phyloP scores from a whole-genome alignment of 2,329 filamentous ascomycete species.

The Epichloe gansuensis region DNA sequence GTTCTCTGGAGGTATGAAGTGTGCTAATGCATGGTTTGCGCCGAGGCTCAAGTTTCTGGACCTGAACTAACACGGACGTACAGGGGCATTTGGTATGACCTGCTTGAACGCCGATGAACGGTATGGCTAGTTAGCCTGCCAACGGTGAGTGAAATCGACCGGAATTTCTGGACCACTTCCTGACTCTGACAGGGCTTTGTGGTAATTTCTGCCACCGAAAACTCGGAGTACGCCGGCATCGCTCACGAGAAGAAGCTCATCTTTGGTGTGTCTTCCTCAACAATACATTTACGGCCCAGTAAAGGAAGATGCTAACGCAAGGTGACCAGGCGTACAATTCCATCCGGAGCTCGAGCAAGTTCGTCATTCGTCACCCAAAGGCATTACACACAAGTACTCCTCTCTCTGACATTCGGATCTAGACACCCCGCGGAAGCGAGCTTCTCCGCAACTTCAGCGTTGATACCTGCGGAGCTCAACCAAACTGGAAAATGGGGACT shows the following conservation, averaged over 20 bases:
- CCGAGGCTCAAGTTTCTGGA: not conserved
- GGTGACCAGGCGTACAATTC: conserved; percentile 56
- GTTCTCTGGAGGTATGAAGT: conserved; percentile 24
- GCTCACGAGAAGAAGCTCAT: conserved; percentile 58
- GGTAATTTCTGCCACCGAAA: conserved; percentile 61
- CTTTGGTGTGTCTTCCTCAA: conserved; percentile 22
- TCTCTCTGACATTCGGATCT: too few relatives aligned
- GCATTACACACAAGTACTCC: not conserved
- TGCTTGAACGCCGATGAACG: not conserved
- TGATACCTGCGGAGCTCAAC: conserved; percentile 63
- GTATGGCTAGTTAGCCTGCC: conserved; percentile 53
- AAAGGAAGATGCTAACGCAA: too few relatives aligned
- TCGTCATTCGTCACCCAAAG: conserved; percentile 5
- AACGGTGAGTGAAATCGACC: conserved; percentile 7
- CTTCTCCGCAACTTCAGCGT: conserved; percentile 76
- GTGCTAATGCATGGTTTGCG: not conserved
- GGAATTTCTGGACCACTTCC: too few relatives aligned
- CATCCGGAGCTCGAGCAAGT: conserved; percentile 60
- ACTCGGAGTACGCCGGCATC: conserved; percentile 71
- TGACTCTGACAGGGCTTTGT: conserved; percentile 42
- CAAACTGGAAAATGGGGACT: conserved; percentile 81
- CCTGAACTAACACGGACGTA: not conserved
- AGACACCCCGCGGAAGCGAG: conserved; percentile 46
- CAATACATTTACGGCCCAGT: too few relatives aligned
- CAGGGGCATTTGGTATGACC: conserved; percentile 43